These are phyloP conservation scores for Phytophthora vignae DNA, from an alignment of 352 stramenopile genomes.

Conservation along the genomic window DNA sequence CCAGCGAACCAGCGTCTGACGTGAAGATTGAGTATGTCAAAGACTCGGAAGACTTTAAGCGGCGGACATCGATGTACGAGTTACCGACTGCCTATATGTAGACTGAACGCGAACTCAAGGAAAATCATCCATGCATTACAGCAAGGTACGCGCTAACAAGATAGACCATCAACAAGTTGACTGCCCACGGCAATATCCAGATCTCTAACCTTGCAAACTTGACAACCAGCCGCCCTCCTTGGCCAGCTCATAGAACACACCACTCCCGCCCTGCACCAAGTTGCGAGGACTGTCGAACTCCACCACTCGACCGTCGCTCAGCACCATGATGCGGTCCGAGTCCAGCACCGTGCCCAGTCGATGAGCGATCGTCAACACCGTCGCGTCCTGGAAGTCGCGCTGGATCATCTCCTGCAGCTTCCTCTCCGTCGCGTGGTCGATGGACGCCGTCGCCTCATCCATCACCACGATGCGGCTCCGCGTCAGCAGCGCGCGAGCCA, in stretches of 20 bases:
- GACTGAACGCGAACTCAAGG: background rate
- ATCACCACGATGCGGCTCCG: constrained; percentile 91
- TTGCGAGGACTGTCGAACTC: constrained; percentile 84
- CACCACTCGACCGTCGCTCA: constrained; percentile 83
- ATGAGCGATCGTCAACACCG: constrained; percentile 95
- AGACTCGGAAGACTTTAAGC: constrained; percentile 39
- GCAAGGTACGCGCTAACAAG: background rate
- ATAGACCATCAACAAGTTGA: background rate
- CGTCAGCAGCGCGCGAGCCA: constrained; percentile 90
- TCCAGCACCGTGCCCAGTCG: constrained; percentile 61
- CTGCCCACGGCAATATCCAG: background rate
- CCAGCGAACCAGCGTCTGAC: background rate
- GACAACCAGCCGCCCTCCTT: constrained; percentile 24
- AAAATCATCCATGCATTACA: background rate
- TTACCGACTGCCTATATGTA: constrained; percentile 20
- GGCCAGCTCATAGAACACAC: constrained; percentile 30
- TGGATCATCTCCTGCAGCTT: constrained; percentile 52
- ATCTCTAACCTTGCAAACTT: constrained; percentile 4
- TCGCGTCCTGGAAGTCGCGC: constrained; percentile 84
- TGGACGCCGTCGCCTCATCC: constrained; percentile 83
- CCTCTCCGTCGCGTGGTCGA: constrained; percentile 46
- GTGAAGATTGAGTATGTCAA: constrained; percentile 34
- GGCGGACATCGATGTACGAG: constrained; percentile 24
- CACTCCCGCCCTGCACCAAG: constrained; percentile 12
- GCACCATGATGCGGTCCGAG: constrained; percentile 78